These are phyloP conservation scores for Talaromyces sp. DNA, from an alignment of 2,329 filamentous ascomycete genomes.

Conservation along the genomic window DNA sequence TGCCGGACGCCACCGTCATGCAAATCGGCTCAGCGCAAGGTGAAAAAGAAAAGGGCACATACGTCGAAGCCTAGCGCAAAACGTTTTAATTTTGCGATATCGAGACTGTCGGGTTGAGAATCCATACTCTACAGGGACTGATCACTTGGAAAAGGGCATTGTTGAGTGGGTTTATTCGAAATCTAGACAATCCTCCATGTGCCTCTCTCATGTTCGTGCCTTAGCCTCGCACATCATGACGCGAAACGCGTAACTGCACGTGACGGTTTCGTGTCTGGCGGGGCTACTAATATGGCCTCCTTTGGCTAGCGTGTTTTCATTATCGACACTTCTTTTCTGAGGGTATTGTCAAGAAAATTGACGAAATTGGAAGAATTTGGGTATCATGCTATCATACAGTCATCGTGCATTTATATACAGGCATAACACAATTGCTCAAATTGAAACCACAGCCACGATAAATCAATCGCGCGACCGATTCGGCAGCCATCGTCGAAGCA, in stretches of 20 bases:
- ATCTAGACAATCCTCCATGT: not conserved
- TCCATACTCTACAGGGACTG: conserved; percentile 31
- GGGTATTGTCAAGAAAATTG: not conserved
- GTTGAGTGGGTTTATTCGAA: not conserved
- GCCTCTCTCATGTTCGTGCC: too few relatives aligned
- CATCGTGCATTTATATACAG: conserved; percentile 14
- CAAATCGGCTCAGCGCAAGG: conserved; percentile 18
- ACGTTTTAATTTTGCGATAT: conserved; percentile 42
- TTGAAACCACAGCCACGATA: not conserved
- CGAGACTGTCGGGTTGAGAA: conserved; percentile 43
- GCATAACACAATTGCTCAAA: not conserved
- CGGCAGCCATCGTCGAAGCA: conserved; percentile 77
- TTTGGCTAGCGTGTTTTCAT: conserved; percentile 4
- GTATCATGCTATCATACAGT: conserved; percentile 21
- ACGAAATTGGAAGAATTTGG: not conserved
- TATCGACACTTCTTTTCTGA: not conserved
- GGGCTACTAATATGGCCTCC: conserved; percentile 3
- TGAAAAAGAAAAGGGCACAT: conserved; percentile 23
- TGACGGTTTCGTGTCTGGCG: conserved; percentile 10
- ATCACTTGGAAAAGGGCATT: not conserved
- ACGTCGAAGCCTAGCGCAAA: conserved; percentile 41
- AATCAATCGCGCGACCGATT: conserved; percentile 68
- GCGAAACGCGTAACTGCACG: conserved; percentile 21
- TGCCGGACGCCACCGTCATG: conserved; percentile 28
- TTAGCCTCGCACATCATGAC: conserved; percentile 8